Evolutionary conservation across 352 stramenopile genomes (phyloP).

Genomic region (Globisporangium megalacanthum): DNA sequence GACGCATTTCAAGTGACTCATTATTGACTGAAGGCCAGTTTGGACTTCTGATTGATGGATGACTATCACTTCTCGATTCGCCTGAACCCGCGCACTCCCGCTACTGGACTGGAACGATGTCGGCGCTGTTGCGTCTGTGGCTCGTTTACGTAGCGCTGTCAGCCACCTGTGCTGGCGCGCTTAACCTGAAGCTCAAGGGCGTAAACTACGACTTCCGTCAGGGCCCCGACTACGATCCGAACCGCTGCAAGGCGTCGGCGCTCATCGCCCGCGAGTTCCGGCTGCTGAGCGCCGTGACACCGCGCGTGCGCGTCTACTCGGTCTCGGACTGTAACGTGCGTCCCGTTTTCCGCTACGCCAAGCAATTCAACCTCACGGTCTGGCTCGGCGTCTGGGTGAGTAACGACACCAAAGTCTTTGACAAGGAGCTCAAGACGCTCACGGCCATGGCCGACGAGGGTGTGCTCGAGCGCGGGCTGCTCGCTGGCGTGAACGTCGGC

Average conservation of each 20-base stretch:
- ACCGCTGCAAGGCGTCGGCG: constrained; percentile 43
- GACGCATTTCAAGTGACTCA: no score
- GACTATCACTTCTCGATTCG: no score
- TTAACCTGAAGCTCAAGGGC: constrained; percentile 23
- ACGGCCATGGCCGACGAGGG: constrained; percentile 26
- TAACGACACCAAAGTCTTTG: constrained; percentile 27
- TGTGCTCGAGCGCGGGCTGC: constrained; percentile 18
- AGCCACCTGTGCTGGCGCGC: no score
- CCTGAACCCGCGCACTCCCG: no score
- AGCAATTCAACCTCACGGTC: constrained; percentile 38
- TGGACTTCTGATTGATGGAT: no score
- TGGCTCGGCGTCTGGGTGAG: constrained; percentile 65
- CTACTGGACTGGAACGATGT: no score
- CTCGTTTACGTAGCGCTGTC: no score
- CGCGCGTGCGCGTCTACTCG: constrained; percentile 47
- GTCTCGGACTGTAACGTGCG: constrained; percentile 60
- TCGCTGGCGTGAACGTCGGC: constrained; percentile 62
- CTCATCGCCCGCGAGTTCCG: constrained; percentile 39
- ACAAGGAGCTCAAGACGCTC: constrained; percentile 34
- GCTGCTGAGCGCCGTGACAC: constrained; percentile 33
- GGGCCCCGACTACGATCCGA: constrained; percentile 41
- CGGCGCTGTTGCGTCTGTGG: background rate
- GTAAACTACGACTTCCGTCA: constrained; percentile 70
- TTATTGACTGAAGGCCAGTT: no score
- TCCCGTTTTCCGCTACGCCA: constrained; percentile 24